Conservation (phyloP, 106 monocot species). For the Gastrodia elata region DNA sequence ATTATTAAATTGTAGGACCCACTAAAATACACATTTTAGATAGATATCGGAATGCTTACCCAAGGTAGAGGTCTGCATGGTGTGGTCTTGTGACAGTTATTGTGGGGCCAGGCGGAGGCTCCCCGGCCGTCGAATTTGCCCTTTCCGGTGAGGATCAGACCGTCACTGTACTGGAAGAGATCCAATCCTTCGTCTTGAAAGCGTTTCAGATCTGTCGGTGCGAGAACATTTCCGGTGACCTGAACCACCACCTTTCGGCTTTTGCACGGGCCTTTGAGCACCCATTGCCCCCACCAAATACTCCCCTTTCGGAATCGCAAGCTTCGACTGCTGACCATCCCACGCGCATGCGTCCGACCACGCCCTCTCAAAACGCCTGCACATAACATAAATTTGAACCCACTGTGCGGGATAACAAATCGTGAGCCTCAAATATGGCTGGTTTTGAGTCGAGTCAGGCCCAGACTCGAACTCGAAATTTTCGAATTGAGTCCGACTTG, state of each 20-base stretch:
- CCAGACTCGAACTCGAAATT: too few species aligned
- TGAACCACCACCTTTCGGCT: not conserved
- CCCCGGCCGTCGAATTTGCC: constrained; percentile 14
- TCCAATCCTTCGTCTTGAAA: constrained; percentile 1
- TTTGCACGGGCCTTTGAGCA: constrained; percentile 11
- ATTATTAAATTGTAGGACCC: not conserved
- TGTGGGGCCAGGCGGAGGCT: not conserved
- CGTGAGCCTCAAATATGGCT: too few species aligned
- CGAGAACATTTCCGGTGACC: constrained; percentile 6
- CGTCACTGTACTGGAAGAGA: constrained; percentile 8
- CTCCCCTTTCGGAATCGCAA: constrained; percentile 3
- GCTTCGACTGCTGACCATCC: not conserved
- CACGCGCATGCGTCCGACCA: not conserved
- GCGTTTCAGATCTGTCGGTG: not conserved
- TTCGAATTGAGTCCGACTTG: too few species aligned
- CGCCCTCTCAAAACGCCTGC: constrained; percentile 7
- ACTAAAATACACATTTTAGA: too few species aligned
- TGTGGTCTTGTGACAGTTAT: not conserved
- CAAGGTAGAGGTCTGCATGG: constrained; percentile 3
- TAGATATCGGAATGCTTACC: not conserved
- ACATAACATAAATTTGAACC: too few species aligned
- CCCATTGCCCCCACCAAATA: not conserved
- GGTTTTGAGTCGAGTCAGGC: too few species aligned
- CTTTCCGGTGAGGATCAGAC: not conserved
- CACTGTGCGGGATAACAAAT: too few species aligned